Conservation (phyloP, 108 stramenopile genomes). For the Chaetoceros tenuissimus region DNA sequence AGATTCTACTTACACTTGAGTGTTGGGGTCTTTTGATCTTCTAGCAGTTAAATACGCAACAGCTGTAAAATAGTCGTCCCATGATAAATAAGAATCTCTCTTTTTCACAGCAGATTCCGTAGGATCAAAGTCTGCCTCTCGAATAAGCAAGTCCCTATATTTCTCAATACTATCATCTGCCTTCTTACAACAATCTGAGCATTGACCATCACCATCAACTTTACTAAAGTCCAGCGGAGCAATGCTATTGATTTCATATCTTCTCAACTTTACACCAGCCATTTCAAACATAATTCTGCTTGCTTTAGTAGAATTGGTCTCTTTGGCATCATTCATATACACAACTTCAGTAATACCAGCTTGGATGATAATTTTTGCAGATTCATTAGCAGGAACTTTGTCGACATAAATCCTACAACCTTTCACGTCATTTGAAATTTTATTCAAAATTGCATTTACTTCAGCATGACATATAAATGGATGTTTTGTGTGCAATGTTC, state of each 20-base stretch:
- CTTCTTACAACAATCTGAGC: not conserved
- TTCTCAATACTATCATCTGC: slow-evolving; percentile 27
- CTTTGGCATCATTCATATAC: slow-evolving; percentile 48
- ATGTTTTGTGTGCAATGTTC: slow-evolving; percentile 76
- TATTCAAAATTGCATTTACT: not conserved
- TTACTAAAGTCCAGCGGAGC: not conserved
- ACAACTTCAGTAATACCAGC: slow-evolving; percentile 86
- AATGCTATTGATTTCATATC: slow-evolving; percentile 7
- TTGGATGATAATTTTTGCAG: slow-evolving; percentile 95
- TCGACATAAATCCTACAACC: slow-evolving; percentile 70
- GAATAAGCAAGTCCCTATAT: slow-evolving; percentile 23
- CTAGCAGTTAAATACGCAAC: slow-evolving; percentile 90
- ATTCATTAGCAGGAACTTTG: slow-evolving; percentile 90
- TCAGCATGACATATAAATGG: slow-evolving; percentile 80
- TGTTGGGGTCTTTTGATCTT: slow-evolving; percentile 95
- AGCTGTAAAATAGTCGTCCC: slow-evolving; percentile 96
- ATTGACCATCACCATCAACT: not conserved
- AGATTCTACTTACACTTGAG: slow-evolving; percentile 84
- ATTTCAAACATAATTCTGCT: slow-evolving; percentile 82
- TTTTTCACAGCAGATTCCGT: slow-evolving; percentile 22
- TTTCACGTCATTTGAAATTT: slow-evolving; percentile 2
- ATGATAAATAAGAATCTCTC: slow-evolving; percentile 57
- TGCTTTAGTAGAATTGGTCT: slow-evolving; percentile 46
- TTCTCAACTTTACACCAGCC: slow-evolving; percentile 56
- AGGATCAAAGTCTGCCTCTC: slow-evolving; percentile 58